Conservation (phyloP, 176 grass and related monocot genomes). For the Ensete glaucum region DNA sequence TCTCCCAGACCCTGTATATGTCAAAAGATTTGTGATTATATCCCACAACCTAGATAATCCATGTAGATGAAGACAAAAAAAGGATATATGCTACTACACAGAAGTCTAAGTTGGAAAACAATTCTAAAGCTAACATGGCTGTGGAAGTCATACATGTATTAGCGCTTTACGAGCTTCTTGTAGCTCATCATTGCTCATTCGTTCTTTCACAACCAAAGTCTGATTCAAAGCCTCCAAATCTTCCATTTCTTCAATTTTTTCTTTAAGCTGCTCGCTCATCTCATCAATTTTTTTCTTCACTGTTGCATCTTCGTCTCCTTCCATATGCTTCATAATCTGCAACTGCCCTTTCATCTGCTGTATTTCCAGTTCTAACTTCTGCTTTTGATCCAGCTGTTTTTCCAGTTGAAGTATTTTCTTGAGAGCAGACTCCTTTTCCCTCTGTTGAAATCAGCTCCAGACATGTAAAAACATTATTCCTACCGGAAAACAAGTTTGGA, state of each 20-base stretch:
- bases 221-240: constrained; percentile 33
- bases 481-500: background rate
- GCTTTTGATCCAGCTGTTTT: constrained; percentile 37
- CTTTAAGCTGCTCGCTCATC: constrained; percentile 26
- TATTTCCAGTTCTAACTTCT: constrained; percentile 68
- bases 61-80: constrained; percentile 1
- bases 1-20: constrained; percentile 37
- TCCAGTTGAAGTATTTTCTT: constrained; percentile 32
- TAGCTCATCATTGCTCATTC: constrained; percentile 45
- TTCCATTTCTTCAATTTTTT: constrained; percentile 64
- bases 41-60: constrained; percentile 5
- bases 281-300: constrained; percentile 30
- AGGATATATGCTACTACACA: constrained; percentile 2
- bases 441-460: constrained; percentile 30
- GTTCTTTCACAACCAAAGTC: constrained; percentile 38
- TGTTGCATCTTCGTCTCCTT: constrained; percentile 29
- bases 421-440: constrained; percentile 38
- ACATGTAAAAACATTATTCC: constrained; percentile 6
- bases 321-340: constrained; percentile 49
- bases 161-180: constrained; percentile 46
- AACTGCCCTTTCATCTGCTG: constrained; percentile 41
- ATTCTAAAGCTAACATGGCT: background rate
- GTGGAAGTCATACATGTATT: constrained; percentile 39
- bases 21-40: background rate
- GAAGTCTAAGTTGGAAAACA: constrained; percentile 9